Evolutionary conservation across 2,329 filamentous ascomycete genomes (phyloP).

Genomic region (Curvularia sp.): DNA sequence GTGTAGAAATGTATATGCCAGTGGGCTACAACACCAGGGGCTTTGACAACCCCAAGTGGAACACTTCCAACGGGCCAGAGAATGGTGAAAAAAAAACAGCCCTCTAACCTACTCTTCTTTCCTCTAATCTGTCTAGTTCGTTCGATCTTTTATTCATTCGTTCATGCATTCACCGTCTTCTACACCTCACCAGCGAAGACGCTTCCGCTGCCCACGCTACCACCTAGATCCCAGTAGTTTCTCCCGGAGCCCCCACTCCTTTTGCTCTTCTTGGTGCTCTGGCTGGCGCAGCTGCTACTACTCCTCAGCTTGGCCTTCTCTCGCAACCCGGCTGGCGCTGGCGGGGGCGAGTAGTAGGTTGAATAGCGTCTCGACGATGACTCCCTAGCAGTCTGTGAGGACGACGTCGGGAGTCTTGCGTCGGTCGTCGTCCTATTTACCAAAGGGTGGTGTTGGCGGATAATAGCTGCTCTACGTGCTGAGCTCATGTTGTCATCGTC

Average conservation of each 20-base stretch:
- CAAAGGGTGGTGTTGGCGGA: conserved; percentile 87
- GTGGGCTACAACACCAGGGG: too few relatives aligned
- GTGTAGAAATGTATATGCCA: too few relatives aligned
- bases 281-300: conserved; percentile 79
- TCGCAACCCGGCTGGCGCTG: neutral
- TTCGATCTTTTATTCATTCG: neutral
- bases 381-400: conserved; percentile 26
- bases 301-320: conserved; percentile 37
- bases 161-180: neutral
- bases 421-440: conserved; percentile 62
- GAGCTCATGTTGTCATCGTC: conserved; percentile 41
- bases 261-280: conserved; percentile 79
- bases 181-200: conserved; percentile 40
- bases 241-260: conserved; percentile 74
- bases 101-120: neutral
- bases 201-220: conserved; percentile 74
- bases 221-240: conserved; percentile 93
- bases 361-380: conserved; percentile 15
- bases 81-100: too few relatives aligned
- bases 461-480: conserved; percentile 77
- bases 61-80: too few relatives aligned
- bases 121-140: neutral
- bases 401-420: conserved; percentile 37
- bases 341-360: conserved; percentile 11
- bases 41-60: too few relatives aligned